Evolutionary conservation across 768 basidiomycete genomes (phyloP), one percentile per base, ranked within the genome.

Genomic region (Ephemerocybe angulata): DNA sequence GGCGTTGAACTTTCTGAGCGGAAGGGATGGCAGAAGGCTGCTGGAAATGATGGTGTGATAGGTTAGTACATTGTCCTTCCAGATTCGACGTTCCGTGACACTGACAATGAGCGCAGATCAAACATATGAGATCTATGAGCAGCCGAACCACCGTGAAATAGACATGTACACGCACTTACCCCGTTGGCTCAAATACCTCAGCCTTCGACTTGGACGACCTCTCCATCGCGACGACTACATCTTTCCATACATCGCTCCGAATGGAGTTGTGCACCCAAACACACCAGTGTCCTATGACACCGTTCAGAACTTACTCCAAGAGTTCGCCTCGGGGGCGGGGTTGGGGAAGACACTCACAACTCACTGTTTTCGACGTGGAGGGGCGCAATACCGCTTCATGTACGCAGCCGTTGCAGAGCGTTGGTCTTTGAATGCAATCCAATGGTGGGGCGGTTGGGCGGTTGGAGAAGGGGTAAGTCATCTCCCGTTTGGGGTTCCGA

Each of bases 401-500:
- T 68, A 60, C 54, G 71, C 73, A 1, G 73, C 70, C 0, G 15
- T 70, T 4, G 65, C 67, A 0, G 48, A 70, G 41, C 60, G 66
- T 3, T 78, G 76, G 75, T 62, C 70, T 0, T 55, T 78, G 21
- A 60, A 50, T 7, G 60, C 42, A 1, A 65, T 76, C 3, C 62
- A 61, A 7, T 77, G 74, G 75, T 78, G 76, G 74, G 76, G 74
- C 0, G 72, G 73, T 10, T 76, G 74, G 76, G 72, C 73, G 15
- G 59, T 60, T 24, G 63, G 67, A 0, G 73, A 76, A 53, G 64
- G 71, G 46, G 74, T 74, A 42, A 35, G 68, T 62, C n/a, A n/a
- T n/a, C n/a, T n/a, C n/a, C n/a, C n/a, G n/a, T n/a, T n/a, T n/a
- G n/a, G n/a, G n/a, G n/a, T n/a, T n/a, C n/a, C n/a, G n/a, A n/a